These are phyloP conservation scores for Crotalaria pallida DNA, from an alignment of 306 rosid genomes.

Conservation along the genomic window DNA sequence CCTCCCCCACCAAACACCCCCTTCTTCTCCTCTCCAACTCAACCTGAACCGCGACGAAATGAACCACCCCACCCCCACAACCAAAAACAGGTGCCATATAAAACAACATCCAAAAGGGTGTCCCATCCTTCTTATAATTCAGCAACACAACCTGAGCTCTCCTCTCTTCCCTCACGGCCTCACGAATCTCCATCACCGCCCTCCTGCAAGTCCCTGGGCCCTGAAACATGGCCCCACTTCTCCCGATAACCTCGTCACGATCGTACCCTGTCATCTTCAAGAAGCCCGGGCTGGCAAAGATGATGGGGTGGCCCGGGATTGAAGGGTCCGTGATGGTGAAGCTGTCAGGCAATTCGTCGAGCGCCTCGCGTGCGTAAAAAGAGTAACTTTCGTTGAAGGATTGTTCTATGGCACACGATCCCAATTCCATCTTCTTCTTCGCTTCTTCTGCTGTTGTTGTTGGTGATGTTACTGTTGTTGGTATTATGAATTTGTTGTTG, in stretches of 20 bases:
- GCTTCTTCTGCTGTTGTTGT: background rate
- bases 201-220: constrained; percentile 65
- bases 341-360: constrained; percentile 54
- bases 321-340: constrained; percentile 85
- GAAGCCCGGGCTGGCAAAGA: constrained; percentile 79
- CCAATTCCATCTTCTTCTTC: constrained; percentile 12
- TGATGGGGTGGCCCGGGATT: constrained; percentile 73
- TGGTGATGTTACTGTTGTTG: background rate
- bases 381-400: constrained; percentile 57
- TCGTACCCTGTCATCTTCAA: constrained; percentile 73
- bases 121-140: constrained; percentile 78
- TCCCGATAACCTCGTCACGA: constrained; percentile 62
- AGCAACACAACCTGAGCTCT: constrained; percentile 44
- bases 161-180: constrained; percentile 76
- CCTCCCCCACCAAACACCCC: constrained; percentile 26
- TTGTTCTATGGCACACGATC: constrained; percentile 29
- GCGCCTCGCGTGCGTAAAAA: constrained; percentile 46
- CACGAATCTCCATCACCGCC: constrained; percentile 67
- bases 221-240: constrained; percentile 62
- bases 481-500: background rate
- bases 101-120: constrained; percentile 83
- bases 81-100: constrained; percentile 64
- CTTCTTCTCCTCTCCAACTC: constrained; percentile 35
- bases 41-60: constrained; percentile 82
- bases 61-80: constrained; percentile 59